Base-by-base conservation (phyloP, 1,284 basidiomycete species). In the Microbotryum saponariae region DNA sequence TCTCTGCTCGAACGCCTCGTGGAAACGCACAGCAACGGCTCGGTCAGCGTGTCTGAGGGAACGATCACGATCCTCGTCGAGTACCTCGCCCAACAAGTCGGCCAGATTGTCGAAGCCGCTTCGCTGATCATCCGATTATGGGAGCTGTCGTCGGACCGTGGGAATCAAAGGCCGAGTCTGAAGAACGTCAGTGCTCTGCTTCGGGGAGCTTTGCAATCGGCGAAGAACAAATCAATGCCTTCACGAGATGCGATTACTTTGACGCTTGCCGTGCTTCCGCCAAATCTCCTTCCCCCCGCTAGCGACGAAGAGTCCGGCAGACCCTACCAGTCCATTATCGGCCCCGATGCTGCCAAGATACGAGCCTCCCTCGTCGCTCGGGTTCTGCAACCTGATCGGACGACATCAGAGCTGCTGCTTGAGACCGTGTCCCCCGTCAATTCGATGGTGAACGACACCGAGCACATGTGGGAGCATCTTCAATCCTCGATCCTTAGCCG, bases 391-490 rank as follows among this genome's bases (percentile, higher is more conserved):
- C 58, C 54, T 6, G 10, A 8, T 18, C 44, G 54, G 29, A 21
- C 55, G 4, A 59, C 63, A 50, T 20, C 59, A 10, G 56, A 56
- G 23, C 65, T 65, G n/a, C 21, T 67, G 33, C 52, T 67, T 18
- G 56, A 63, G 14, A 59, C 58, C 54, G 61, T 62, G n/a, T 51
- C 59, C 29, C 59, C 61, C 16, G 44, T 65, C 45, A 56, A 59
- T 14, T 68, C 54, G 58, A 59, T 58, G 14, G 37, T 14, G 16
- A 16, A 42, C 37, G 16, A 42, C 37, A 42, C 51, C 58, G 47
- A 56, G 6, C 58, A 56, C 16, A 62, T 70, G 59, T 71, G 70
- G 70, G 60, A 64, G 5, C 70, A 67, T 64, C 54, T 71, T 31
- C 61, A 68, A 21, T 55, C 60, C 18, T 60, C 65, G 29, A 54